Conservation (phyloP, 2,329 filamentous ascomycete species). For the Parastagonospora nodorum region DNA sequence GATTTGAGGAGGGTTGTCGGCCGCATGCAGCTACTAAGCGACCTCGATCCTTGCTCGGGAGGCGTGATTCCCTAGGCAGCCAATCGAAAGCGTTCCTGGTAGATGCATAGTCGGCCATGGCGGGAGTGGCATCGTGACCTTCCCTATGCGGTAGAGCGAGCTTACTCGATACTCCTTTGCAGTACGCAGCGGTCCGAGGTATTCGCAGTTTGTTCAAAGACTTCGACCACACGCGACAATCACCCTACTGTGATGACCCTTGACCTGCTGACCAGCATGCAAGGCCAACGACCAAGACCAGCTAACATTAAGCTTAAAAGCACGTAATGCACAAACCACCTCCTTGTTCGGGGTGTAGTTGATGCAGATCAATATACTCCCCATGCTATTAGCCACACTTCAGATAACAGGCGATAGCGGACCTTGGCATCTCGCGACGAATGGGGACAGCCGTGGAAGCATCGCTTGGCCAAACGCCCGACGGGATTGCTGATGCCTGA, state of each 20-base stretch:
- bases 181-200: too few relatives aligned
- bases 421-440: conserved; percentile 5
- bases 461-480: conserved; percentile 1
- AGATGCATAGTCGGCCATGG: neutral
- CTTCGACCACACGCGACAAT: conserved; percentile 1
- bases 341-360: conserved; percentile 34
- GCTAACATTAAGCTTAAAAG: conserved; percentile 45
- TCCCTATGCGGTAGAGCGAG: neutral
- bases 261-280: conserved; percentile 23
- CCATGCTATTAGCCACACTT: conserved; percentile 24
- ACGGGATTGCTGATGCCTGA: conserved; percentile 1
- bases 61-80: conserved; percentile 9
- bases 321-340: conserved; percentile 33
- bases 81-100: conserved; percentile 12
- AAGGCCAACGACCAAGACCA: conserved; percentile 16
- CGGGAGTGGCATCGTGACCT: conserved; percentile 11
- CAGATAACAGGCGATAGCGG: conserved; percentile 33
- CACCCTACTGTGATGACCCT: conserved; percentile 1
- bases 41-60: conserved; percentile 5
- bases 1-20: conserved; percentile 10
- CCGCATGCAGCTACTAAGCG: conserved; percentile 1
- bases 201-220: too few relatives aligned
- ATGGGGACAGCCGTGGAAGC: conserved; percentile 5
- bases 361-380: conserved; percentile 37
- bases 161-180: neutral